Evolutionary conservation across 192 early-diverging fungal species (phyloP), one percentile per base, ranked within the genome.

Genomic region (Mortierella antarctica): DNA sequence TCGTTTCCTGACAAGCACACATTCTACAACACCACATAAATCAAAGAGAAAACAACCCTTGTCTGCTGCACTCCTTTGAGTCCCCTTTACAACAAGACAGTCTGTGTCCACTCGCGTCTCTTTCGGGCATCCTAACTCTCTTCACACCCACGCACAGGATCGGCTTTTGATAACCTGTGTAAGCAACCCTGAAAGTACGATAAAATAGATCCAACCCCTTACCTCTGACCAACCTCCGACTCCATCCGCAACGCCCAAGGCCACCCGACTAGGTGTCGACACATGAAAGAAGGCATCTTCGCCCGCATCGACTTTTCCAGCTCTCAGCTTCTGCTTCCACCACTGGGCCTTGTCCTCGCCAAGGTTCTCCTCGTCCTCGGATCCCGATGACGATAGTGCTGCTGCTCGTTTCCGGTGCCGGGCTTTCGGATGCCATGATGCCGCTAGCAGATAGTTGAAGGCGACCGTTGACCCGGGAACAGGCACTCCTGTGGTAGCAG

Each of bases 281-380:
- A 85, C 86, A 61, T 90, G 82, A 41, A 88, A 90, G 56, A 90
- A 90, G 10, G 88, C 88, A 66, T 90, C 88, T 55, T 90, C 88
- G 7, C 88, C 88, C 23, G 88, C 88, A 74, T 90, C 87, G 5
- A 89, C 88, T 40, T 89, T 89, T 7, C 88, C 88, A 4, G 74
- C 74, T 62, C 83, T 74, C 49, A 62, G 73, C 17, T 82, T 79
- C 62, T 88, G 74, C 47, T 78, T 85, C 83, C 79, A 85, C 83
- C 83, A 79, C 15, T 71, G 55, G 1, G 52, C 13, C 23, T 52
- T 62, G 39, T 46, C 15, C n/a, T 60, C 71, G 47, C 47, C n/a
- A 31, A 3, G 31, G 31, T 3, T 31, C 21, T 71, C 57, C 10
- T 62, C 73, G 39, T 68, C 73, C 4, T 48, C 64, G 21, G 17